phyloP scores from a whole-genome alignment of 495 filamentous ascomycete species.

The Aspergillus taichungensis region DNA sequence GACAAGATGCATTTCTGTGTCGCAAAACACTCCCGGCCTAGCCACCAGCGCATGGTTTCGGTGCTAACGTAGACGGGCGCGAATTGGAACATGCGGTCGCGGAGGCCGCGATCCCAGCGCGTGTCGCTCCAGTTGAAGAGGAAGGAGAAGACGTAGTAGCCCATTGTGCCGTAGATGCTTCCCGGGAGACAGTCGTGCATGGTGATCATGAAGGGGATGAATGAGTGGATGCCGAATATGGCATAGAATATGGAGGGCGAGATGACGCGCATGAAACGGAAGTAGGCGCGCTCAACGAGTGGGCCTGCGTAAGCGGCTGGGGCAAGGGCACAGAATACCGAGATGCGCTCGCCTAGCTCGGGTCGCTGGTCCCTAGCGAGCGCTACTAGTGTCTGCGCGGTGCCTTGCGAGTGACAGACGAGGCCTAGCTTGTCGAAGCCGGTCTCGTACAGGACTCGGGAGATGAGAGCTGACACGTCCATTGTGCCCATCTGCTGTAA shows the following conservation, averaged over 20 bases:
- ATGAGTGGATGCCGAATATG: slow-evolving; percentile 88
- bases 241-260: slow-evolving; percentile 66
- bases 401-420: slow-evolving; percentile 85
- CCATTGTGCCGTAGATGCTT: slow-evolving; percentile 69
- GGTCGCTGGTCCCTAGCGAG: slow-evolving; percentile 88
- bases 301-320: slow-evolving; percentile 89
- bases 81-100: slow-evolving; percentile 84
- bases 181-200: slow-evolving; percentile 61
- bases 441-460: slow-evolving; percentile 73
- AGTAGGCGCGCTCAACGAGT: slow-evolving; percentile 76
- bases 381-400: slow-evolving; percentile 81
- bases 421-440: slow-evolving; percentile 77
- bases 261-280: slow-evolving; percentile 84
- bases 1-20: slow-evolving; percentile 84
- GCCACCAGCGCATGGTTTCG: slow-evolving; percentile 94
- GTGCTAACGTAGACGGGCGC: slow-evolving; percentile 83
- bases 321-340: slow-evolving; percentile 87
- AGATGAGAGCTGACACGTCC: slow-evolving; percentile 82
- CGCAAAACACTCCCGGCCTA: slow-evolving; percentile 85
- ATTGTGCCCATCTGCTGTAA: slow-evolving; percentile 89
- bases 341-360: slow-evolving; percentile 74
- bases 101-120: slow-evolving; percentile 75
- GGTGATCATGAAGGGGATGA: slow-evolving; percentile 91
- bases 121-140: slow-evolving; percentile 84
- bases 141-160: slow-evolving; percentile 84